phyloP scores from a whole-genome alignment of 257 asterid genomes.

The Cynanchum wilfordii region DNA sequence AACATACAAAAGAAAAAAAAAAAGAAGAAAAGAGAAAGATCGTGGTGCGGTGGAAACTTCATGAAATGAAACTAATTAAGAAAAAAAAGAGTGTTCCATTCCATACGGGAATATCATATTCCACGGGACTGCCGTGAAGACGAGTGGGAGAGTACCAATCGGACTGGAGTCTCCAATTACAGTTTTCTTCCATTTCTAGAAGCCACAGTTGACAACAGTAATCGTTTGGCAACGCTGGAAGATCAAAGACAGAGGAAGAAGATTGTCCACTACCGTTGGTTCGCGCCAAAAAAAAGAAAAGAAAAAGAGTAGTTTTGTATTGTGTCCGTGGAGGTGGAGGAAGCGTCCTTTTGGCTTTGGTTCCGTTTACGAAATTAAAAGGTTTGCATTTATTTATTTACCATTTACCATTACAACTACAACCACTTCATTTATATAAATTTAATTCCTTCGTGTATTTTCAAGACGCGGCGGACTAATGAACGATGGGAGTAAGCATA shows the following conservation, averaged over 20 bases:
- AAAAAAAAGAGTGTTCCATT: neutral
- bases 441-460: too few species aligned
- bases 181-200: conserved; percentile 35
- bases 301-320: too few species aligned
- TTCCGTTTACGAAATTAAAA: neutral
- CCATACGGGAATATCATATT: conserved; percentile 63
- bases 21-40: neutral
- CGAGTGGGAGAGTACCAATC: conserved; percentile 87
- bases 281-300: neutral
- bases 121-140: conserved; percentile 55
- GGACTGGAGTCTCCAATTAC: conserved; percentile 33
- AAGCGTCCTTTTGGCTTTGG: conserved; percentile 4
- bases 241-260: neutral
- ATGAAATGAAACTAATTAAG: conserved; percentile 9
- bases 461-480: too few species aligned
- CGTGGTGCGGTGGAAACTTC: neutral
- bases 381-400: neutral
- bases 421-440: too few species aligned
- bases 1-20: neutral
- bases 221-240: neutral
- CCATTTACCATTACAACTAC: neutral
- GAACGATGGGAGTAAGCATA: too few species aligned
- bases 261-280: neutral
- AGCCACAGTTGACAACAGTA: neutral
- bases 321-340: neutral